phyloP scores from a whole-genome alignment of 352 stramenopile genomes.

The Globisporangium recalcitrans region DNA sequence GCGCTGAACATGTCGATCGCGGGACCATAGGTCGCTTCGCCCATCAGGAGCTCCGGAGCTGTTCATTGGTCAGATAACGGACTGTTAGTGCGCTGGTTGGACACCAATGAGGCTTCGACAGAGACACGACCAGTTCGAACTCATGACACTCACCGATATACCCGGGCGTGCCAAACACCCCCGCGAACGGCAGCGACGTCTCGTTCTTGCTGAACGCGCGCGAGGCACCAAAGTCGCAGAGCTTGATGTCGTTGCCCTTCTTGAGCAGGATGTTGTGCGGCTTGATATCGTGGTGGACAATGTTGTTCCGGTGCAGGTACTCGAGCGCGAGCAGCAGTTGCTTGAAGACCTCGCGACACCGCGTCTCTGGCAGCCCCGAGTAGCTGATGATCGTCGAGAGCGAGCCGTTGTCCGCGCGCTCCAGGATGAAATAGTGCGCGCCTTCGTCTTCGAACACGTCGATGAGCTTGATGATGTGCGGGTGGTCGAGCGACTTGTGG shows the following conservation, averaged over 20 bases:
- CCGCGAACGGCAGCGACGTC: slow-evolving; percentile 47
- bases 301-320: slow-evolving; percentile 66
- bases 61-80: background rate
- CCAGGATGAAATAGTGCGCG: slow-evolving; percentile 71
- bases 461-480: slow-evolving; percentile 72
- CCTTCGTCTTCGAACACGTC: slow-evolving; percentile 70
- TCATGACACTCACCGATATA: slow-evolving; percentile 33
- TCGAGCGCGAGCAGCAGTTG: slow-evolving; percentile 59
- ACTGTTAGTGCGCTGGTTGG: background rate
- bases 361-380: slow-evolving; percentile 41
- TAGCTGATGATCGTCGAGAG: slow-evolving; percentile 49
- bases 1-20: slow-evolving; percentile 75
- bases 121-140: background rate
- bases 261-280: slow-evolving; percentile 76
- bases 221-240: slow-evolving; percentile 84
- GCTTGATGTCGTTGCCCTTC: slow-evolving; percentile 45
- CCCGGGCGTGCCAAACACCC: slow-evolving; percentile 63
- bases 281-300: slow-evolving; percentile 91
- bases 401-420: slow-evolving; percentile 52
- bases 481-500: slow-evolving; percentile 56
- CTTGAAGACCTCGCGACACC: slow-evolving; percentile 46
- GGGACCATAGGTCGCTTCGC: slow-evolving; percentile 40
- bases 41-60: slow-evolving; percentile 57
- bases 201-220: slow-evolving; percentile 54
- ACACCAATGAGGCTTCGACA: background rate